These are phyloP conservation scores for Trichoderma asperelloides DNA, from an alignment of 495 filamentous ascomycete genomes.

Conservation along the genomic window DNA sequence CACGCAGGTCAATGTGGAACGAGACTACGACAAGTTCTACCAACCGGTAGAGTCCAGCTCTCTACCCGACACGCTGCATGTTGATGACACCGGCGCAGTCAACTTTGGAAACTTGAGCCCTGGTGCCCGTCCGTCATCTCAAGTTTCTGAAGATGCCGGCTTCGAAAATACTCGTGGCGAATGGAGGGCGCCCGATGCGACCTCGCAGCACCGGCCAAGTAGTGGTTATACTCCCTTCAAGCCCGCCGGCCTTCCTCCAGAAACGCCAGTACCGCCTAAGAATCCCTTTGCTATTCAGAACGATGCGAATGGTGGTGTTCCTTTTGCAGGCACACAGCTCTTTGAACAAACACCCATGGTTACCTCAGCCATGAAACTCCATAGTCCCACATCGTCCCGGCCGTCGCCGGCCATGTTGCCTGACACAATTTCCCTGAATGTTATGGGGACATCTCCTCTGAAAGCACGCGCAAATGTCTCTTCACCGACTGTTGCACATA, in stretches of 20 bases:
- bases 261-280: constrained; percentile 33
- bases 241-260: constrained; percentile 17
- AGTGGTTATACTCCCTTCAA: constrained; percentile 9
- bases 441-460: constrained; percentile 32
- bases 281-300: constrained; percentile 27
- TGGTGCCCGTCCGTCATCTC: constrained; percentile 1
- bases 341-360: constrained; percentile 34
- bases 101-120: constrained; percentile 16
- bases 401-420: constrained; percentile 35
- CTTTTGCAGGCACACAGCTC: constrained; percentile 34
- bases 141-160: constrained; percentile 7
- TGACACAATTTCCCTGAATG: constrained; percentile 30
- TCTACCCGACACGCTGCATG: constrained; percentile 17
- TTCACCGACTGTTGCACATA: constrained; percentile 19
- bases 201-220: constrained; percentile 9
- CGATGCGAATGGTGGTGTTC: constrained; percentile 19
- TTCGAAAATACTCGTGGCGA: constrained; percentile 12
- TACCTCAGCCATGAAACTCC: constrained; percentile 30
- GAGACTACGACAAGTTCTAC: constrained; percentile 9
- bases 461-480: constrained; percentile 33
- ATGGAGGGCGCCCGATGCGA: constrained; percentile 17
- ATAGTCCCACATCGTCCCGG: constrained; percentile 41
- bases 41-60: not conserved
- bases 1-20: constrained; percentile 12
- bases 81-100: constrained; percentile 26